A percentile compares a stretch with the other conserved stretches of the same genome.
Conservation (phyloP, 768 basidiomycete genomes). For the Rhizopogon sp. region DNA sequence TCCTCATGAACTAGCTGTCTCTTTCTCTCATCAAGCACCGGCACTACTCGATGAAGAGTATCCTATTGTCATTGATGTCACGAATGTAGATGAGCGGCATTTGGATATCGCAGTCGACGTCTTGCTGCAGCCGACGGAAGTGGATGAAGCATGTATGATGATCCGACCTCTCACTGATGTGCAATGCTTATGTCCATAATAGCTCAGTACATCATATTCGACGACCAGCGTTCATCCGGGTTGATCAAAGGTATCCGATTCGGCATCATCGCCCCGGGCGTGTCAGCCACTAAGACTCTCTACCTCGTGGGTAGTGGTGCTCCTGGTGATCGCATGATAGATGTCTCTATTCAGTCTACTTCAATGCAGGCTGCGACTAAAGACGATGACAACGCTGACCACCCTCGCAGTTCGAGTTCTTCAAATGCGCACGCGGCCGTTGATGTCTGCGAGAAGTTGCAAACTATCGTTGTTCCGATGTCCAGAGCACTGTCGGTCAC, state of each 20-base stretch:
- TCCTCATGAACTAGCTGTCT: conserved; percentile 52
- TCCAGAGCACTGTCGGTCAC: conserved; percentile 53
- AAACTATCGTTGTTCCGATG: conserved; percentile 63
- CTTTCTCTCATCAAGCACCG: conserved; percentile 54
- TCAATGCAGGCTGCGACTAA: conserved; percentile 12
- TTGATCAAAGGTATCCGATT: conserved; percentile 71
- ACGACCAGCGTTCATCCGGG: conserved; percentile 59
- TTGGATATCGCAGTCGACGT: conserved; percentile 69
- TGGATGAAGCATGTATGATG: conserved; percentile 62
- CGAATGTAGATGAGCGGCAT: conserved; percentile 65
- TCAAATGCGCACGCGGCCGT: conserved; percentile 22
- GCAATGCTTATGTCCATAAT: background rate
- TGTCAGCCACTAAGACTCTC: conserved; percentile 55
- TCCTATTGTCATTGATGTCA: conserved; percentile 65
- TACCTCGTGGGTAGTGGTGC: conserved; percentile 57
- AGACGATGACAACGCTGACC: background rate
- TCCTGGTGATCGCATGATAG: conserved; percentile 68
- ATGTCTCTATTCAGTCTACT: conserved; percentile 73
- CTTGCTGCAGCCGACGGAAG: conserved; percentile 74
- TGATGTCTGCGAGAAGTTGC: conserved; percentile 49
- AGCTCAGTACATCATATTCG: conserved; percentile 62
- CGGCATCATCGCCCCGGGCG: conserved; percentile 58
- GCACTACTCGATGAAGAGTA: conserved; percentile 82
- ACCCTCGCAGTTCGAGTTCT: conserved; percentile 6
- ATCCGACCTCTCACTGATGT: background rate